These are phyloP conservation scores for Stachybotrys elegans DNA, from an alignment of 2,329 filamentous ascomycete species.

Conservation along the genomic window DNA sequence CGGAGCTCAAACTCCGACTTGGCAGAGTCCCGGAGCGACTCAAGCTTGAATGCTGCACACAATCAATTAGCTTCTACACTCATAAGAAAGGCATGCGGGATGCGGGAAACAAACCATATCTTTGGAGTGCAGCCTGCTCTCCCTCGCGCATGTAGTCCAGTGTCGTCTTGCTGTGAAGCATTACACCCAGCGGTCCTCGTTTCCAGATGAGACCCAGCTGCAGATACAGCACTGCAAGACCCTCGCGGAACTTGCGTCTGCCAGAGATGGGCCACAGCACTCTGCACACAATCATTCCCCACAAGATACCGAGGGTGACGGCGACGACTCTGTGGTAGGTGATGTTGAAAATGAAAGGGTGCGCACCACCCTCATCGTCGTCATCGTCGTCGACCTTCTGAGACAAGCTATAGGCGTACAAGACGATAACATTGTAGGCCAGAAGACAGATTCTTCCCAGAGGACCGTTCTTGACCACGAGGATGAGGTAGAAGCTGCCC, in stretches of 20 bases:
- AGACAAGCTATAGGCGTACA: constrained; percentile 89
- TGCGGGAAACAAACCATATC: constrained; percentile 47
- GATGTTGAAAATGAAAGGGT: constrained; percentile 84
- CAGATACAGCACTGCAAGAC: constrained; percentile 84
- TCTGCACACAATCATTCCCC: constrained; percentile 87
- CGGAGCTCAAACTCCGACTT: constrained; percentile 83
- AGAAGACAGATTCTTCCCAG: constrained; percentile 91
- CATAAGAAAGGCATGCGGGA: not conserved
- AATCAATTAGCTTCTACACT: not conserved
- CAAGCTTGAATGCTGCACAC: constrained; percentile 57
- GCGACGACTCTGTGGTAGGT: constrained; percentile 81
- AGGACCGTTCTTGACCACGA: constrained; percentile 77
- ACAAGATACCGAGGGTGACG: constrained; percentile 81
- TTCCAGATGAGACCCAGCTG: constrained; percentile 97
- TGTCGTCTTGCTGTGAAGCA: constrained; percentile 54
- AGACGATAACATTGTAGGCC: constrained; percentile 90
- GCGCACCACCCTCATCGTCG: constrained; percentile 80
- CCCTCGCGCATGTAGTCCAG: constrained; percentile 78
- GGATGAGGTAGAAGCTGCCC: constrained; percentile 84
- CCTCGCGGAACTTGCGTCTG: constrained; percentile 80
- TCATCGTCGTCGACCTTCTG: constrained; percentile 75
- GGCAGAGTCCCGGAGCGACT: constrained; percentile 67
- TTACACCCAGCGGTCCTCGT: constrained; percentile 75
- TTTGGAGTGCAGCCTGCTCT: constrained; percentile 82
- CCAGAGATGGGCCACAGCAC: constrained; percentile 93